Percentiles rank a stretch among this genome's conserved stretches.
Evolutionary conservation across 495 filamentous ascomycete genomes (phyloP).

Genomic region (Hapsidospora chrysogenum): DNA sequence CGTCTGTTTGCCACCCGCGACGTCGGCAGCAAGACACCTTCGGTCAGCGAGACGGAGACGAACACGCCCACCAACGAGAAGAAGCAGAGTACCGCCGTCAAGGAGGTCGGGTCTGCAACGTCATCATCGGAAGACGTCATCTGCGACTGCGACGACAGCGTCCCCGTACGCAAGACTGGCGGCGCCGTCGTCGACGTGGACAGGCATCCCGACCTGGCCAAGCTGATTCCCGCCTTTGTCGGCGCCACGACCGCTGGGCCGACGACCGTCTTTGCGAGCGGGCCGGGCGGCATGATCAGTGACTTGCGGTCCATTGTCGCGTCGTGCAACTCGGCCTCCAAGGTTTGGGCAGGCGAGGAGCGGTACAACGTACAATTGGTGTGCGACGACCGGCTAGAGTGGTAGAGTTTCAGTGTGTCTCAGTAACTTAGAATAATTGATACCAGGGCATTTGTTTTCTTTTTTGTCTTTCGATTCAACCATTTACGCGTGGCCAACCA

Average conservation of each 20-base stretch:
- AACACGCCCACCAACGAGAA: conserved; percentile 10
- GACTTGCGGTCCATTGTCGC: conserved; percentile 39
- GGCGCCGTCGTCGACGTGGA: conserved; percentile 7
- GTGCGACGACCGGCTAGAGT: conserved; percentile 36
- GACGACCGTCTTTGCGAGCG: conserved; percentile 42
- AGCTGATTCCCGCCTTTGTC: conserved; percentile 19
- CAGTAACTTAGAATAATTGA: too few relatives aligned
- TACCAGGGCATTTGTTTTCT: background rate
- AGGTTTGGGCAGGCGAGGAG: conserved; percentile 38
- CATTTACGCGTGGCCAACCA: too few relatives aligned
- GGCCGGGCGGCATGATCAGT: conserved; percentile 40
- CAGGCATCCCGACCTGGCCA: conserved; percentile 12
- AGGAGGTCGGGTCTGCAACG: background rate
- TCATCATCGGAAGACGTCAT: conserved; percentile 2
- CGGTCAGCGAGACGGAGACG: background rate
- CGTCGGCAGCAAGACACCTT: conserved; percentile 1
- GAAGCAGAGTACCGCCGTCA: background rate
- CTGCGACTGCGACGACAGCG: background rate
- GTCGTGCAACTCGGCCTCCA: conserved; percentile 24
- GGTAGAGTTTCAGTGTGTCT: too few relatives aligned
- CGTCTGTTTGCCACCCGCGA: conserved; percentile 42
- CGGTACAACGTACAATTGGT: conserved; percentile 37
- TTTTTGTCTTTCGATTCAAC: too few relatives aligned
- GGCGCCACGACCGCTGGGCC: conserved; percentile 20
- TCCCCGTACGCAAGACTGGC: conserved; percentile 7